Evolutionary conservation across 2,329 filamentous ascomycete genomes (phyloP), one percentile per base, ranked within the genome.

Genomic region (Endocalyx cinctus): DNA sequence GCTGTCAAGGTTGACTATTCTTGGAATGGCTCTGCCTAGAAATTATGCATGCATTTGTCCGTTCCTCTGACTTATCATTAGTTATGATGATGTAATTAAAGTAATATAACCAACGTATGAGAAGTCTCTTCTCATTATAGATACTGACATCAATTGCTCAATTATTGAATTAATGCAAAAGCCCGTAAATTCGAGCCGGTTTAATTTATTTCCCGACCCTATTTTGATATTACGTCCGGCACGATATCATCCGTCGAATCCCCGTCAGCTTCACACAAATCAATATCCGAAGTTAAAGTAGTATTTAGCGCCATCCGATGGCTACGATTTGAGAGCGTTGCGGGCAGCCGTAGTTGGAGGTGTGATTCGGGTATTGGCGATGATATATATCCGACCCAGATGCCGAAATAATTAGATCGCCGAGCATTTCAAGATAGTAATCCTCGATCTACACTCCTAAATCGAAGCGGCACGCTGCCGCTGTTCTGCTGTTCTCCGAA

Each of bases 381-480:
- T 37, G 25, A 37, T 37, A 13, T 37, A 37, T 11, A 37, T 30
- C 3, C 17, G 30, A n/a, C 27, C 33, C 5, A 37, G 18, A 13
- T 22, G 25, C 15, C 33, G 34, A 20, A 33, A 26, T n/a, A n/a
- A n/a, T n/a, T 13, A 37, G n/a, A 29, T 33, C 34, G 10, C 34
- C 34, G 7, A 37, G 30, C 11, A 37, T 37, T n/a, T 32, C 29
- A 12, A 37, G n/a, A 18, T 37, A 37, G 25, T 37, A 29, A 13
- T 37, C 34, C 19, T 37, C 34, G 12, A 32, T 27, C n/a, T 28
- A 10, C 10, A 30, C 34, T 3, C 11, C 30, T 3, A 37, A 12
- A n/a, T 37, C 32, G 10, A 13, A 18, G 1, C 17, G 25, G 6
- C 32, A 25, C 16, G 32, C 5, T 16, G 33, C 32, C 7, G 14